phyloP scores from a whole-genome alignment of 768 basidiomycete genomes.

The Naematelia encephala region DNA sequence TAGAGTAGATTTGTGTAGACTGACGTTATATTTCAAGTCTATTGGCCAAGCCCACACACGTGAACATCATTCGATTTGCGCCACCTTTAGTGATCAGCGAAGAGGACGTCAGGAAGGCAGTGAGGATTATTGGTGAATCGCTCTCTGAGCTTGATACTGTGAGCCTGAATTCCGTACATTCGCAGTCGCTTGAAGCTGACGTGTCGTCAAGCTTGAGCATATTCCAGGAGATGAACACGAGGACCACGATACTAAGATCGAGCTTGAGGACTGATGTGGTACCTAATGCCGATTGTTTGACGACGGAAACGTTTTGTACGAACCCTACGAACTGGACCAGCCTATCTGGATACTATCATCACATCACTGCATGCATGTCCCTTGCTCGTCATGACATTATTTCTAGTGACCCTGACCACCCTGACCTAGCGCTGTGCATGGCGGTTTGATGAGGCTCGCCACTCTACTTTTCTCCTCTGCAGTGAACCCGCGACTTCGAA shows the following conservation, averaged over 20 bases:
- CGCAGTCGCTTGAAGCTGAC: conserved; percentile 4
- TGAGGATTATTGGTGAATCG: conserved; percentile 71
- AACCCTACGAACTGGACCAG: neutral
- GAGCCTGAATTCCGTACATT: conserved; percentile 18
- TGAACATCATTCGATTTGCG: conserved; percentile 92
- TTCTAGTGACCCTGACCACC: neutral
- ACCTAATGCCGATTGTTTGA: neutral
- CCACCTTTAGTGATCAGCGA: conserved; percentile 94
- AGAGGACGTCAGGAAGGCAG: conserved; percentile 70
- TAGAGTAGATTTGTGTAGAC: neutral
- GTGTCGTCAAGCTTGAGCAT: conserved; percentile 34
- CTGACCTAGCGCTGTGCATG: neutral
- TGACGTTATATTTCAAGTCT: conserved; percentile 55
- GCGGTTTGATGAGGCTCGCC: conserved; percentile 3
- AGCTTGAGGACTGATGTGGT: conserved; percentile 33
- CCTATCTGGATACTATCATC: no score
- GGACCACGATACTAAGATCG: conserved; percentile 43
- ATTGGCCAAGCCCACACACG: conserved; percentile 92
- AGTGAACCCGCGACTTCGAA: neutral
- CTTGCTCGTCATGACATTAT: neutral
- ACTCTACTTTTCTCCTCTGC: neutral
- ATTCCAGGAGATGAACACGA: conserved; percentile 49
- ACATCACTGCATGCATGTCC: neutral
- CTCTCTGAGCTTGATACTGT: conserved; percentile 78
- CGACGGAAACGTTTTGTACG: neutral